Percentiles rank a stretch among this genome's conserved stretches.
phyloP scores from a whole-genome alignment of 148 eudicot species.

The Rheum nobile region DNA sequence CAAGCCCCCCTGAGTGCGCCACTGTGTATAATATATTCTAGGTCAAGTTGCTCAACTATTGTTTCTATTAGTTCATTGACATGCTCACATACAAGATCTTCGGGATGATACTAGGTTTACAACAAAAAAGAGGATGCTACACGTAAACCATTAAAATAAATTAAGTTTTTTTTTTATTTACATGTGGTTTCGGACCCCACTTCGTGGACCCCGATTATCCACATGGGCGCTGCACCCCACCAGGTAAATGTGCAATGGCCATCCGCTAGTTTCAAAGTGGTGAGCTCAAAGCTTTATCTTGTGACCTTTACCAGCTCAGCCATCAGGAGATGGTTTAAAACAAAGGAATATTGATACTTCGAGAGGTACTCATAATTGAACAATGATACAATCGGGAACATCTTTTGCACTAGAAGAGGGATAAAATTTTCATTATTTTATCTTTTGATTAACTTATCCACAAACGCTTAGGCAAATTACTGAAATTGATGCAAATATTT shows the following conservation, averaged over 20 bases:
- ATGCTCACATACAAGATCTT: slow-evolving; percentile 78
- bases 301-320: too few relatives aligned
- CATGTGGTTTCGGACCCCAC: too few relatives aligned
- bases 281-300: too few relatives aligned
- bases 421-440: neutral
- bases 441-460: neutral
- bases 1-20: too few relatives aligned
- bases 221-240: too few relatives aligned
- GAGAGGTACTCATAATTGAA: slow-evolving; percentile 39
- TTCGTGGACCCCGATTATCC: too few relatives aligned
- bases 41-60: neutral
- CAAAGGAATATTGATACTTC: slow-evolving; percentile 96
- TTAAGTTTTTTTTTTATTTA: too few relatives aligned
- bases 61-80: neutral
- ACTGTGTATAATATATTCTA: too few relatives aligned
- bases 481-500: neutral
- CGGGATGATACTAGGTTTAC: slow-evolving; percentile 91
- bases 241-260: too few relatives aligned
- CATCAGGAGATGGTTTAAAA: too few relatives aligned
- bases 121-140: slow-evolving; percentile 77
- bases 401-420: neutral
- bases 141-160: too few relatives aligned
- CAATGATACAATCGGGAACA: neutral
- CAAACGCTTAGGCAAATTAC: neutral
- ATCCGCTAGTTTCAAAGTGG: too few relatives aligned